Evolutionary conservation across 2,329 filamentous ascomycete genomes (phyloP), one percentile per base, ranked within the genome.

Genomic region (Venturia carpophila): DNA sequence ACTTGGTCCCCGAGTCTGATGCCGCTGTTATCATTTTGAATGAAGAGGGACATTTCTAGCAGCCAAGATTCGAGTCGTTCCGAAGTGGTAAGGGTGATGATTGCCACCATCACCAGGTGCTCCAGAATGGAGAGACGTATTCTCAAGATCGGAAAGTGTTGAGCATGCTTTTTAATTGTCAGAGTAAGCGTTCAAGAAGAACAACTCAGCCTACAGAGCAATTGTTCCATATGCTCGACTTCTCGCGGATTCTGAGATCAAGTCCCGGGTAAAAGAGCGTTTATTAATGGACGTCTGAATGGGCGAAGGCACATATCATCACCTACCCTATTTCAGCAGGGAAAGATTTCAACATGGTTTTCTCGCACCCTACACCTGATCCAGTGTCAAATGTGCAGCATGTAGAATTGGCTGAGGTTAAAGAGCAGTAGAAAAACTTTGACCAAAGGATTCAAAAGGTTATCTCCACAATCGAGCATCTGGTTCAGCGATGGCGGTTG

Each of bases 271-370:
- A 79, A 2, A 73, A 72, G 72, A 73, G 34, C 73, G 76, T 64
- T 71, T 73, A 6, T 78, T 76, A 6, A 79, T 81, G 69, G 78
- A 80, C 65, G 77, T 79, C 13, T 81, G 79, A 79, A 73, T 80
- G 71, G 70, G 75, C 30, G 66, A 71, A 5, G 71, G 73, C 15
- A 69, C 72, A 79, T 65, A 78, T 79, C 68, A 80, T 82, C 63
- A 77, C 77, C 3, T 80, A 80, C 66, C 78, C 78, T 0, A 77
- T 82, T 34, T 75, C 73, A 19, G 75, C 73, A 1, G 78, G 77
- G 11, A 76, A 74, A 60, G 71, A 76, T 43, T 79, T 79, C 69
- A 80, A 80, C 67, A 75, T 81, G 71, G 79, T 80, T 4, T 71
- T 81, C 15, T 76, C 74, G 66, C 72, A 79, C 73, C 71, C 78